A percentile compares a stretch with the other conserved stretches of the same genome.
phyloP scores from a whole-genome alignment of 306 rosid species.

The barrel medic (Medicago truncatula) region DNA sequence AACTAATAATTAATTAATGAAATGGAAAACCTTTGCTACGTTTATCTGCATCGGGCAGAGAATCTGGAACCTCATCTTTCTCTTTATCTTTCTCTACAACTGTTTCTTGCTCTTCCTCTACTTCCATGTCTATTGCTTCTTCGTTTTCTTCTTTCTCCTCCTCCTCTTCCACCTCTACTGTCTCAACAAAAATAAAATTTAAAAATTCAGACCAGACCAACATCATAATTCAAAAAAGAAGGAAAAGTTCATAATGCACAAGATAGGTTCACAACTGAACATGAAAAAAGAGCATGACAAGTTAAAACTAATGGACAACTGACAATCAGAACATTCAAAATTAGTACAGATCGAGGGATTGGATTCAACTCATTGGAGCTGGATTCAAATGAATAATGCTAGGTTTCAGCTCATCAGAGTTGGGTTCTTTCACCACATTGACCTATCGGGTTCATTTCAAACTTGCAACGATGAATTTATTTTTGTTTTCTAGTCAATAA shows the following conservation, averaged over 20 bases:
- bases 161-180: background rate
- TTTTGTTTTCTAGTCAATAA: background rate
- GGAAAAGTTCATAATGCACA: background rate
- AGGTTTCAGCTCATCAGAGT: background rate
- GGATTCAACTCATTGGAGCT: constrained; percentile 2
- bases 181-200: background rate
- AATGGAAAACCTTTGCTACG: constrained; percentile 44
- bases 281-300: background rate
- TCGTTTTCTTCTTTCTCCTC: background rate
- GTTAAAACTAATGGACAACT: background rate
- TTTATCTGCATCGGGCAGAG: constrained; percentile 34
- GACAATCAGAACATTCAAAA: background rate
- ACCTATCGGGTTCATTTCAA: background rate
- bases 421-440: background rate
- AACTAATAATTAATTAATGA: background rate
- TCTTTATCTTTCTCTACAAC: constrained; percentile 29
- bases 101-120: background rate
- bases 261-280: background rate
- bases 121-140: background rate
- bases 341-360: background rate
- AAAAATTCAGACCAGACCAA: background rate
- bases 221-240: background rate
- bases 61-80: constrained; percentile 35
- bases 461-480: background rate
- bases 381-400: background rate